Base-by-base conservation (phyloP, 1,284 basidiomycete genomes). In the Tilletia indica region DNA sequence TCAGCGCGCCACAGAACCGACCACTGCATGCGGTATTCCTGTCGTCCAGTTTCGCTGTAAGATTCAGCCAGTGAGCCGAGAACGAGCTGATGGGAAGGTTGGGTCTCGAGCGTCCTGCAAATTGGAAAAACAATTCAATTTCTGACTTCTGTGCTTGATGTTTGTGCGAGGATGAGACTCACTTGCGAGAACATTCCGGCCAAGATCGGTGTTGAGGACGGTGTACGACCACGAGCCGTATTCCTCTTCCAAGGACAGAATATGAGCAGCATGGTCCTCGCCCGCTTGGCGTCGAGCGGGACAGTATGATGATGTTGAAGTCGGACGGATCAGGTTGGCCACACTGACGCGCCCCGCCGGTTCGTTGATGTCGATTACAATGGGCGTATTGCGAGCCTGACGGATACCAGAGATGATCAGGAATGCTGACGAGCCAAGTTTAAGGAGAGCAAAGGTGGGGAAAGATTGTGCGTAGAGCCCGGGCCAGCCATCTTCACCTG, bases 151-250 rank as follows among this genome's bases (percentile, higher is more conserved):
- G 42, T 45, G 42, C 42, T 45, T 9, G 42, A 45, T 45, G 42
- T 14, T 9, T 45, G 6, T 14, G 9, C 42, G 25, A 31, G 25
- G 25, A 31, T 31, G 25, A 42, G 45, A 14, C 48, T 56, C 39
- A 56, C 39, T 38, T 54, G 54, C 48, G 11, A 68, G 67, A 36
- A 58, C 14, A 4, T n/a, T 51, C 36, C 19, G 19, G 9, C 19
- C 16, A 48, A n/a, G 16, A 14, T 54, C 54, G 39, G 67, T 68
- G 31, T 68, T 68, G 54, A 58, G 67, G 9, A 68, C 54, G 9
- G 25, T 47, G 42, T 54, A 68, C 34, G 68, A 69, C 21, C 21
- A 69, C 3, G 9, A n/a, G 3, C 56, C 67, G 21, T 39, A 4
- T n/a, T 68, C 4, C 14, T 45, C 42, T 14, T 45, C 42, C 42